A percentile compares a stretch with the other conserved stretches of the same genome.
Evolutionary conservation across 495 filamentous ascomycete genomes (phyloP).

Genomic region (Opeltia flavorubescens): DNA sequence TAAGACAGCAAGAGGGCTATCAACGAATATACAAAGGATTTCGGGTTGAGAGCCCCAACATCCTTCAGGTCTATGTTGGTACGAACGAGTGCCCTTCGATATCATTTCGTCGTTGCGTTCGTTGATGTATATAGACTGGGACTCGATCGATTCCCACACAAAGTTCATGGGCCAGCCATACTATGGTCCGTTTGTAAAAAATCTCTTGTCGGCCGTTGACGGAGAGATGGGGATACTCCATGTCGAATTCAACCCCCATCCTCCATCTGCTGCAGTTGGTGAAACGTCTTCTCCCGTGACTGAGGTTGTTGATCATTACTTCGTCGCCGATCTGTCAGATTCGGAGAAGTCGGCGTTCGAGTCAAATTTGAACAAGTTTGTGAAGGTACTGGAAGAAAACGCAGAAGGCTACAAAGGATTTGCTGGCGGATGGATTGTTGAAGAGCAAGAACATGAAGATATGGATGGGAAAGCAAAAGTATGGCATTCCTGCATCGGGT

Average conservation of each 20-base stretch:
- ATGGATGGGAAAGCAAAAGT: constrained; percentile 29
- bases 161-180: constrained; percentile 7
- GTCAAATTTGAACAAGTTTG: constrained; percentile 21
- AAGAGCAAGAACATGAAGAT: constrained; percentile 30
- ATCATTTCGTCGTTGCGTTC: background rate
- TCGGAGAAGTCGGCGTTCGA: constrained; percentile 12
- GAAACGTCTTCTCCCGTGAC: constrained; percentile 23
- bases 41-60: constrained; percentile 11
- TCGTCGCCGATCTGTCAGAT: constrained; percentile 2
- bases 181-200: constrained; percentile 13
- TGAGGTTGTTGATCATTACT: constrained; percentile 14
- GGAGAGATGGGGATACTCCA: constrained; percentile 4
- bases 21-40: constrained; percentile 12
- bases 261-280: constrained; percentile 16
- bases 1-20: constrained; percentile 13
- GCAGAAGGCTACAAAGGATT: constrained; percentile 11
- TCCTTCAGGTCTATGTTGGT: constrained; percentile 12
- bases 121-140: constrained; percentile 10
- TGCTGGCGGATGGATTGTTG: constrained; percentile 21
- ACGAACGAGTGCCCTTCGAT: background rate
- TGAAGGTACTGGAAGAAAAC: constrained; percentile 20
- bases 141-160: constrained; percentile 10
- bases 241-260: constrained; percentile 14
- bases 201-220: constrained; percentile 11
- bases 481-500: constrained; percentile 33